phyloP scores from a whole-genome alignment of 2,329 filamentous ascomycete species.

The Trichoderma cornu-damae region DNA sequence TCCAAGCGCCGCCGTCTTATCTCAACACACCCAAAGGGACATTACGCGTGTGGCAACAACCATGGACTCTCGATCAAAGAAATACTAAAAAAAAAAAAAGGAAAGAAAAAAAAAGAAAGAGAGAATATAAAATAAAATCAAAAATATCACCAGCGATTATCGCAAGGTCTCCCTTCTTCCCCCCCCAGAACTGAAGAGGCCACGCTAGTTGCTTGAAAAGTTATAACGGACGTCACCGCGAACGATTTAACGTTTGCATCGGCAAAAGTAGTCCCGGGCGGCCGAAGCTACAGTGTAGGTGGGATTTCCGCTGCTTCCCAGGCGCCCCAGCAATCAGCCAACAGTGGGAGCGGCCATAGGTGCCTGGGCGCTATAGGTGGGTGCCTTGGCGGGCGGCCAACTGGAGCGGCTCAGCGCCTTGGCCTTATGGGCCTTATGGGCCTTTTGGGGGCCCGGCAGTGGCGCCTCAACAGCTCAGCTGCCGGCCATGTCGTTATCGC shows the following conservation, averaged over 20 bases:
- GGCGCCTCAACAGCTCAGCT: not conserved
- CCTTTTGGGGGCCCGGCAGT: not conserved
- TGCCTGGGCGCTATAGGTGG: not conserved
- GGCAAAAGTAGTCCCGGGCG: not conserved
- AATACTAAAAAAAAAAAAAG: no score
- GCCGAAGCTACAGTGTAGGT: conserved; percentile 28
- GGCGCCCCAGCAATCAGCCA: not conserved
- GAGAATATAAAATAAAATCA: not conserved
- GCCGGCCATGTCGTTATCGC: conserved; percentile 8
- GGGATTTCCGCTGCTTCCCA: conserved; percentile 17
- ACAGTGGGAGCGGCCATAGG: no score
- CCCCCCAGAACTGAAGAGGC: not conserved
- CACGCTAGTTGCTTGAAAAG: not conserved
- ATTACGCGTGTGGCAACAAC: not conserved
- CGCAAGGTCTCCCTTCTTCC: no score
- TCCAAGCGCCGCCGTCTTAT: not conserved
- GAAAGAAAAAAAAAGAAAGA: no score
- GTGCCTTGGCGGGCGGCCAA: conserved; percentile 1
- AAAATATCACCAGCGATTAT: not conserved
- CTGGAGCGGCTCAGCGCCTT: not conserved
- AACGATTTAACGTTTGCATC: not conserved
- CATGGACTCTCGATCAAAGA: no score
- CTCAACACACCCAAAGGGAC: not conserved
- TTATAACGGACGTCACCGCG: not conserved
- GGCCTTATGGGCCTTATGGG: not conserved